Base-by-base conservation (phyloP, 768 basidiomycete genomes). In the Amyloporia xantha region DNA sequence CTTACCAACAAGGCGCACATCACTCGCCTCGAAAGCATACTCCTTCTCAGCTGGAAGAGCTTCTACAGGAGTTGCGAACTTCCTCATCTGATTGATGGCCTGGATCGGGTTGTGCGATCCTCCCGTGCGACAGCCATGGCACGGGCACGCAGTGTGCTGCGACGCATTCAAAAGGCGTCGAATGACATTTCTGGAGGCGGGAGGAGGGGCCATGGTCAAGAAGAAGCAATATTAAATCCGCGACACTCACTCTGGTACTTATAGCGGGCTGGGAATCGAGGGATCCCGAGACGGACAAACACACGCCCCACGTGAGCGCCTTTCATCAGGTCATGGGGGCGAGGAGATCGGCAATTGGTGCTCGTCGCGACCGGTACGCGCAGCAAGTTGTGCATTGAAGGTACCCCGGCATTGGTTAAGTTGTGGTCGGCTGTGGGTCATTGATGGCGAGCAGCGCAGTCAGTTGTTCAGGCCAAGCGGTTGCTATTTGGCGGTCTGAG, bases 21-120 rank as follows among this genome's bases (percentile, higher is more conserved):
- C 2, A 52, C 67, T 53, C 59, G 78, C 86, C 77, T 95, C 92
- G 60, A 94, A 95, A 0, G 92, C 92, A 62, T 94, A 94, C 67
- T 95, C 92, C 64, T 85, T 91, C 70, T 89, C 72, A 3, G 82
- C 69, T 1, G 62, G 59, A 7, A 54, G 57, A 1, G 65, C 57
- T 26, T 86, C 75, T 4, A 88, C 81, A 28, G 91, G 91, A 0
- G 86, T 86, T 11, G 91, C 91, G 49, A 86, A 78, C 62, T 70
- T 81, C 54, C 91, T 71, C 54, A 89, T 66, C 62, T 86, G 83
- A 51, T 69, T 78, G 44, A 83, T 59, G 25, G 78, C 74, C 39
- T 72, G 71, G 0, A 72, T 46, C 4, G 61, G 57, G 49, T 71
- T 72, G 39, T 67, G 72, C 26, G 69, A 66, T 6, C 68, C 66